phyloP scores from a whole-genome alignment of 2,329 filamentous ascomycete species.

The Pseudogymnoascus sp. region DNA sequence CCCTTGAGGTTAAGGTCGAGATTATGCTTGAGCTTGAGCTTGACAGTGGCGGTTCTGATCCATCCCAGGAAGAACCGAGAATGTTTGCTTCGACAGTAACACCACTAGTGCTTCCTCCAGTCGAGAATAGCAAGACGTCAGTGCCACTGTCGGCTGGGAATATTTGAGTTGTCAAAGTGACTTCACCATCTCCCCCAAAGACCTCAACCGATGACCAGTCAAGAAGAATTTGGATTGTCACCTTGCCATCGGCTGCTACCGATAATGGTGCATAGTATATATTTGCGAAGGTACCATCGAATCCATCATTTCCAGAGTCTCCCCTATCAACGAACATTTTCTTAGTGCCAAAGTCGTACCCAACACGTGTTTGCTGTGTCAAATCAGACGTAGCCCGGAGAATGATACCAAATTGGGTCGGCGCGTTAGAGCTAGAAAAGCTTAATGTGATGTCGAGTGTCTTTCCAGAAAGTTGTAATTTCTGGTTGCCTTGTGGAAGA shows the following conservation, averaged over 20 bases:
- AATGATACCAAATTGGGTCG: neutral
- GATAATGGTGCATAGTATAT: neutral
- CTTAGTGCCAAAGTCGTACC: conserved; percentile 1
- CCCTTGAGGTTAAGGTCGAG: neutral
- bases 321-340: neutral
- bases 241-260: neutral
- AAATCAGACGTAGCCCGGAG: conserved; percentile 8
- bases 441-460: neutral
- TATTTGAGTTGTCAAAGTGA: conserved; percentile 1
- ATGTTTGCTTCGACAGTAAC: neutral
- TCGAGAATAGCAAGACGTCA: neutral
- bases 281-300: neutral
- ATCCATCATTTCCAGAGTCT: neutral
- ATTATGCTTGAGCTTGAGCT: no score
- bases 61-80: neutral
- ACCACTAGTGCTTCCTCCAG: neutral
- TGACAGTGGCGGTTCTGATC: neutral
- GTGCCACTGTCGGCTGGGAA: neutral
- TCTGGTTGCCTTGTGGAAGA: neutral
- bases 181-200: conserved; percentile 8
- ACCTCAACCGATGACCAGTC: conserved; percentile 8
- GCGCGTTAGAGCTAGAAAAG: neutral
- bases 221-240: conserved; percentile 4
- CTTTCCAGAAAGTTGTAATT: neutral
- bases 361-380: conserved; percentile 2